Conservation (phyloP, 176 grass and related monocot genomes). For the Eleusine indica region DNA sequence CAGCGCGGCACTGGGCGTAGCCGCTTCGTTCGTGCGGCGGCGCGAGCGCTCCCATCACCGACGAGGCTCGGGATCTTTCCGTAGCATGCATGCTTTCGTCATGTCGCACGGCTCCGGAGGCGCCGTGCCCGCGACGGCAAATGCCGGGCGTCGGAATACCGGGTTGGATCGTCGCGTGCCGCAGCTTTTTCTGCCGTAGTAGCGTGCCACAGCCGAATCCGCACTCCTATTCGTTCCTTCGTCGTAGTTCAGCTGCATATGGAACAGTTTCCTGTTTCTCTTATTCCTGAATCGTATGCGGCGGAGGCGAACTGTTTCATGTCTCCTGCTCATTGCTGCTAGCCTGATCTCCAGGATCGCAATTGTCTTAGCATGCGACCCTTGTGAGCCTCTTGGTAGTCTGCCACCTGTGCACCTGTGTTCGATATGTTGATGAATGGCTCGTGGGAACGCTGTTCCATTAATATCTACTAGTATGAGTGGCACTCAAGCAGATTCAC, state of each 20-base stretch:
- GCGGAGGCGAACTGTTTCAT: conserved; percentile 23
- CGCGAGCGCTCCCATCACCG: conserved; percentile 25
- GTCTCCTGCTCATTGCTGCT: conserved; percentile 2
- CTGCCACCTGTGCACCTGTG: conserved; percentile 34
- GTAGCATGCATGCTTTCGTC: conserved; percentile 59
- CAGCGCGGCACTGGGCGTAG: neutral
- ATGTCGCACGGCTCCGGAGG: conserved; percentile 41
- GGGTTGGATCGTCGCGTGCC: conserved; percentile 42
- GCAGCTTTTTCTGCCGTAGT: neutral
- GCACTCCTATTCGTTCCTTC: conserved; percentile 18
- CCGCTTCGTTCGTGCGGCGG: neutral
- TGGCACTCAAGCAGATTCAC: conserved; percentile 22
- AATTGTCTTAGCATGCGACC: conserved; percentile 15
- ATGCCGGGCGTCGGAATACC: conserved; percentile 30
- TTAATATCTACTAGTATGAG: neutral
- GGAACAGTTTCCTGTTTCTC: conserved; percentile 21
- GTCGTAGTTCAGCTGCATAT: conserved; percentile 29
- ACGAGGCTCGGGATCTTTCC: conserved; percentile 44
- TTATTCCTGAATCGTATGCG: conserved; percentile 41
- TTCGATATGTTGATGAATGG: conserved; percentile 10
- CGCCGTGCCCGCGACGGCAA: conserved; percentile 42
- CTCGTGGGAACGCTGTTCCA: neutral
- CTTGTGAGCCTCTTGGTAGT: neutral
- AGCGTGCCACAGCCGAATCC: conserved; percentile 25
- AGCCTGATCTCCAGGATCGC: conserved; percentile 28